A percentile compares a stretch with the other conserved stretches of the same genome.
phyloP scores from a whole-genome alignment of 1,284 basidiomycete genomes.

The Somion occarium region DNA sequence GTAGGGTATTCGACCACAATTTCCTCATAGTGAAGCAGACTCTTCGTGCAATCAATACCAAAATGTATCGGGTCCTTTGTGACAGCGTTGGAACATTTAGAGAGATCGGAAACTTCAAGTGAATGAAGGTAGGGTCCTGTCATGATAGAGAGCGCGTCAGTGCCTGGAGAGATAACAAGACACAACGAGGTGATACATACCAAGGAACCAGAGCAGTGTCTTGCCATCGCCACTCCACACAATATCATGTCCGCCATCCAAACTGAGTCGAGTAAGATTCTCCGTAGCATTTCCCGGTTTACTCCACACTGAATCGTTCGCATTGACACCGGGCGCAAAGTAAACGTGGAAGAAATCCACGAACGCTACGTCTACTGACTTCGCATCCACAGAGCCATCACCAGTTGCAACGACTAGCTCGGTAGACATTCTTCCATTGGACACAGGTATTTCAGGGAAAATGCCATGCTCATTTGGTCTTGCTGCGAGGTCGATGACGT shows the following conservation, averaged over 20 bases:
- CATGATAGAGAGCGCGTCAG: background rate
- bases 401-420: constrained; percentile 44
- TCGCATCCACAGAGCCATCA: constrained; percentile 10
- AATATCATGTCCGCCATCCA: constrained; percentile 69
- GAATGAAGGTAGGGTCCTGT: constrained; percentile 64
- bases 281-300: constrained; percentile 62
- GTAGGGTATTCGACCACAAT: constrained; percentile 54
- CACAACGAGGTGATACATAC: constrained; percentile 37
- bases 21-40: constrained; percentile 49
- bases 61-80: constrained; percentile 45
- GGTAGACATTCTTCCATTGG: constrained; percentile 47
- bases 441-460: constrained; percentile 44
- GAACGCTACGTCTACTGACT: constrained; percentile 42
- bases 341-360: constrained; percentile 66
- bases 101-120: constrained; percentile 48
- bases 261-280: constrained; percentile 53
- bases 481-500: constrained; percentile 48
- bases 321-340: constrained; percentile 37
- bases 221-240: constrained; percentile 58
- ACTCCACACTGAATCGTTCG: constrained; percentile 52
- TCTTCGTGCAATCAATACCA: constrained; percentile 54
- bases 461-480: constrained; percentile 44
- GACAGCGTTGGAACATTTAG: constrained; percentile 42
- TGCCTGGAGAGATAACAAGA: background rate
- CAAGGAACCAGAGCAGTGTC: constrained; percentile 66